Evolutionary conservation across 768 basidiomycete genomes (phyloP).

Genomic region (Nidularia sp.): DNA sequence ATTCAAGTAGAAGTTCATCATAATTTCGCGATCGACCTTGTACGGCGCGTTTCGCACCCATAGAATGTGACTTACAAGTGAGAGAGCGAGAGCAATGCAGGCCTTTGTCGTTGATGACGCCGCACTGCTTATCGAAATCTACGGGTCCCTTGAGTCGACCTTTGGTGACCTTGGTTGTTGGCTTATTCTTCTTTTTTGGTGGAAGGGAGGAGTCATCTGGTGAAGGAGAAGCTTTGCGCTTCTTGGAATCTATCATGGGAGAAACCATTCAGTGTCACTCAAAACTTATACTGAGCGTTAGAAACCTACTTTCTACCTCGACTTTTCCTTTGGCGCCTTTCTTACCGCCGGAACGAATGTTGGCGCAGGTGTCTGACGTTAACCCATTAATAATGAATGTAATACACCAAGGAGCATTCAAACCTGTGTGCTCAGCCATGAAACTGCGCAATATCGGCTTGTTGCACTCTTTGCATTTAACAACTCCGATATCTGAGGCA

Average conservation of each 20-base stretch:
- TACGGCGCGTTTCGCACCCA: conserved; percentile 94
- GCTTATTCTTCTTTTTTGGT: conserved; percentile 75
- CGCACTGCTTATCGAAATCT: conserved; percentile 89
- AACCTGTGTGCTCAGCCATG: conserved; percentile 73
- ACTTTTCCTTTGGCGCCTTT: conserved; percentile 55
- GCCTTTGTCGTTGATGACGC: conserved; percentile 94
- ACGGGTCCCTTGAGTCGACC: conserved; percentile 82
- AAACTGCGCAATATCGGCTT: conserved; percentile 80
- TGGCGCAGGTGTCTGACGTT: conserved; percentile 55
- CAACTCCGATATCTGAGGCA: conserved; percentile 53
- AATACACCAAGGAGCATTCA: neutral
- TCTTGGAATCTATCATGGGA: conserved; percentile 56
- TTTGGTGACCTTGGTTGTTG: conserved; percentile 68
- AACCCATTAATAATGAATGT: too few species aligned
- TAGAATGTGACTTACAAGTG: conserved; percentile 97
- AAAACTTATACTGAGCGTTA: neutral
- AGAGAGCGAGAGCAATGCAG: conserved; percentile 91
- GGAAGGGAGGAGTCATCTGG: conserved; percentile 61
- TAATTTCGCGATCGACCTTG: conserved; percentile 79
- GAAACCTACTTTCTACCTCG: conserved; percentile 39
- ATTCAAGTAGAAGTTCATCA: conserved; percentile 86
- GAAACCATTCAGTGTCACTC: conserved; percentile 5
- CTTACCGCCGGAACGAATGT: conserved; percentile 48
- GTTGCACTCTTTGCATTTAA: conserved; percentile 76
- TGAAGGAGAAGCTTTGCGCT: conserved; percentile 77